Percentiles rank a stretch among this genome's conserved stretches.
These are phyloP conservation scores for Notholithocarpus densiflorus DNA, from an alignment of 306 rosid species.

Conservation along the genomic window DNA sequence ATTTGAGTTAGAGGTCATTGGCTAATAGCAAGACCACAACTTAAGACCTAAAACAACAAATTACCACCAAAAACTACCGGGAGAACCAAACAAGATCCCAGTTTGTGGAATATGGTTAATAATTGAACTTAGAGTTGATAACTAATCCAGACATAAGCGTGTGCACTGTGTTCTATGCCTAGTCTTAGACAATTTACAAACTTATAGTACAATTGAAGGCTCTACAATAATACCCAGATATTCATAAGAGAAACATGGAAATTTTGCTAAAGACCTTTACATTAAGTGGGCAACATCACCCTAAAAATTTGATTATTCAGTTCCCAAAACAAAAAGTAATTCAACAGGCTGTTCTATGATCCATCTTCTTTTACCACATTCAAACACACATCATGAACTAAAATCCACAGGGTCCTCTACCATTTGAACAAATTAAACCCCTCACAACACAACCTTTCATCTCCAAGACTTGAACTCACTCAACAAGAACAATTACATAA, in stretches of 20 bases:
- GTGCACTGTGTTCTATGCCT: too few relatives aligned
- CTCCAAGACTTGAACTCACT: neutral
- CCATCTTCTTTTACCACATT: neutral
- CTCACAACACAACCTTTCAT: neutral
- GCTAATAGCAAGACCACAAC: too few relatives aligned
- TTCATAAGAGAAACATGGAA: neutral
- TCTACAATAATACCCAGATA: neutral
- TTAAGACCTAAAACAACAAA: too few relatives aligned
- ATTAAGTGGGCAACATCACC: neutral
- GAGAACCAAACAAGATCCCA: too few relatives aligned
- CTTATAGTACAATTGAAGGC: neutral
- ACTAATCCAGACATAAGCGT: neutral
- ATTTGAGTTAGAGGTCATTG: too few relatives aligned
- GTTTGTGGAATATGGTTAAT: too few relatives aligned
- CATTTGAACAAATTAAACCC: neutral
- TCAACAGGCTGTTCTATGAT: neutral
- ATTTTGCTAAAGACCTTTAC: neutral
- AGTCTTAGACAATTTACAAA: neutral
- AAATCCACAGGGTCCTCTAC: neutral
- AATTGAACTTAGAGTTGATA: too few relatives aligned
- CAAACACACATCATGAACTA: neutral
- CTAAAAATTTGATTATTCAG: neutral
- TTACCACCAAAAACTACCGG: accelerated
- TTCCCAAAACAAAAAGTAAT: neutral
- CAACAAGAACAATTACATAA: too few relatives aligned